Percentiles rank a stretch among this genome's conserved stretches.
Evolutionary conservation across 2,329 filamentous ascomycete species (phyloP).

Genomic region (Diatrype stigma): DNA sequence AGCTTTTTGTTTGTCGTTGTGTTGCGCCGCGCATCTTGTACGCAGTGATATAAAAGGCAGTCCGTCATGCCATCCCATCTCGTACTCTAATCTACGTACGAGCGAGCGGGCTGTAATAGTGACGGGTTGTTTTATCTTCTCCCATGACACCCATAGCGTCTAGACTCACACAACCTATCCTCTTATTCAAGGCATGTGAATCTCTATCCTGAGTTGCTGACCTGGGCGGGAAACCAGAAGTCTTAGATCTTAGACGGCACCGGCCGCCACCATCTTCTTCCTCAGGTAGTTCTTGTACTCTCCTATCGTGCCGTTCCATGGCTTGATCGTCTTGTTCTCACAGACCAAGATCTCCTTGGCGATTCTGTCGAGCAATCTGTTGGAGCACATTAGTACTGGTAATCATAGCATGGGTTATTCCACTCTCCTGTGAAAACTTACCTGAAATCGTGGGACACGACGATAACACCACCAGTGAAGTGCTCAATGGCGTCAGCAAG

Average conservation of each 20-base stretch:
- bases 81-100: no score
- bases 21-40: no score
- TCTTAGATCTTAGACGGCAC: slow-evolving; percentile 78
- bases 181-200: no score
- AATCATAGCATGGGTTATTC: slow-evolving; percentile 1
- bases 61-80: no score
- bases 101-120: no score
- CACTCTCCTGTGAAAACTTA: slow-evolving; percentile 41
- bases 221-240: no score
- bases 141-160: no score
- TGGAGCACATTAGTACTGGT: slow-evolving; percentile 13
- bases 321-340: slow-evolving; percentile 89
- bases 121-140: no score
- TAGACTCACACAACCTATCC: no score
- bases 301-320: slow-evolving; percentile 85
- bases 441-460: slow-evolving; percentile 99
- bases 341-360: slow-evolving; percentile 99
- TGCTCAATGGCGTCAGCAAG: slow-evolving; percentile 96
- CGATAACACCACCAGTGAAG: slow-evolving; percentile 92
- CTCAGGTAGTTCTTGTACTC: slow-evolving; percentile 98
- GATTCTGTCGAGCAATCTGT: slow-evolving; percentile 94
- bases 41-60: no score
- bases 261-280: slow-evolving; percentile 94
- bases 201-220: no score
- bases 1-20: no score